phyloP scores from a whole-genome alignment of 352 stramenopile species.

The Pythium vanterpoolii region DNA sequence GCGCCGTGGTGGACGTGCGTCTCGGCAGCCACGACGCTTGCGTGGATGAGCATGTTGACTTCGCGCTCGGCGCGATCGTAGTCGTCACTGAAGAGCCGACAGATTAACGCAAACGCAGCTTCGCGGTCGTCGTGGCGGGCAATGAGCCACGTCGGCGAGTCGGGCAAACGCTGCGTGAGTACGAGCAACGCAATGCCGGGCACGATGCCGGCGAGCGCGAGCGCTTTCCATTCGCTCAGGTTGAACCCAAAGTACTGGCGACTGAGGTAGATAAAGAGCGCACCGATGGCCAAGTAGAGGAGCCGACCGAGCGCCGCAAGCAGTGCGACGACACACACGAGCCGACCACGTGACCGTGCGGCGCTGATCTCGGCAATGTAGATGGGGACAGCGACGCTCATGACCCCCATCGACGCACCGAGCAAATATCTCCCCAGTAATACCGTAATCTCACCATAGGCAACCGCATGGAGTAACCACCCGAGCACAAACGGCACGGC shows the following conservation, averaged over 20 bases:
- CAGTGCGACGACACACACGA: slow-evolving; percentile 42
- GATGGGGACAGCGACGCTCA: slow-evolving; percentile 58
- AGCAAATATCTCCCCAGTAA: slow-evolving; percentile 65
- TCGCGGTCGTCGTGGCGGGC: slow-evolving; percentile 66
- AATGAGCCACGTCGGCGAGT: slow-evolving; percentile 81
- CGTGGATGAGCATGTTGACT: slow-evolving; percentile 75
- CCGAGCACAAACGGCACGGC: slow-evolving; percentile 70
- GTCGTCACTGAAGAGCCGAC: slow-evolving; percentile 46
- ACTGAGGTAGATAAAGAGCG: slow-evolving; percentile 60
- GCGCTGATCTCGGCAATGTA: slow-evolving; percentile 74
- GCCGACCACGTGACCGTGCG: slow-evolving; percentile 49
- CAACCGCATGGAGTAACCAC: slow-evolving; percentile 62
- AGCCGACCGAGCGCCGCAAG: slow-evolving; percentile 36
- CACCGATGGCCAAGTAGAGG: slow-evolving; percentile 52
- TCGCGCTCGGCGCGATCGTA: slow-evolving; percentile 57
- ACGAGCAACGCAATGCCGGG: slow-evolving; percentile 54
- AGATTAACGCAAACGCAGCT: slow-evolving; percentile 58
- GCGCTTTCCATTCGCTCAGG: slow-evolving; percentile 76
- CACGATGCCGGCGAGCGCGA: slow-evolving; percentile 48
- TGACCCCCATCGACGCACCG: slow-evolving; percentile 49
- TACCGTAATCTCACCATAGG: slow-evolving; percentile 65
- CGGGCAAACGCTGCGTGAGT: slow-evolving; percentile 61
- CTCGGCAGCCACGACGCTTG: slow-evolving; percentile 52
- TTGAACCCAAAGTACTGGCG: slow-evolving; percentile 71
- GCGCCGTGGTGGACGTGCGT: slow-evolving; percentile 51